Conservation (phyloP, 768 basidiomycete genomes). For the Rhizopogon roseolus region DNA sequence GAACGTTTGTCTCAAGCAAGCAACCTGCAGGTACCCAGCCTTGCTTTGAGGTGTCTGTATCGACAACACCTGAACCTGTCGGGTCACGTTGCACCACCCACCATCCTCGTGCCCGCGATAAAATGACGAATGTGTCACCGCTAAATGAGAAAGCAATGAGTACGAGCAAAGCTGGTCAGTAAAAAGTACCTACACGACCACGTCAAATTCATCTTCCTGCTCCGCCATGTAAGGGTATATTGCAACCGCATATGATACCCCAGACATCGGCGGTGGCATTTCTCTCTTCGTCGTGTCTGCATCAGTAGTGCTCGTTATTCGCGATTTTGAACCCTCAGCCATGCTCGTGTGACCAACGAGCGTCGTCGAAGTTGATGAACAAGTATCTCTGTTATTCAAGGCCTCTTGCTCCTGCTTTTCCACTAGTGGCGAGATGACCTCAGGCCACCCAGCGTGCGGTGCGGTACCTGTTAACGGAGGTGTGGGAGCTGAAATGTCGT, state of each 20-base stretch:
- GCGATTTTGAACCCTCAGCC: constrained; percentile 17
- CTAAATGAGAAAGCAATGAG: constrained; percentile 32
- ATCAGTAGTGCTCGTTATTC: constrained; percentile 19
- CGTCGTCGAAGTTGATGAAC: constrained; percentile 25
- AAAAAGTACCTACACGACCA: constrained; percentile 71
- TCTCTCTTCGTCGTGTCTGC: constrained; percentile 35
- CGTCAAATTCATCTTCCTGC: constrained; percentile 98
- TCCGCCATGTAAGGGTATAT: constrained; percentile 99
- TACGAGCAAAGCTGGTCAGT: neutral
- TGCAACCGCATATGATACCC: constrained; percentile 90
- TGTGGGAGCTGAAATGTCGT: constrained; percentile 50
- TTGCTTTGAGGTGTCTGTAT: constrained; percentile 73
- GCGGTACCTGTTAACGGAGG: constrained; percentile 54
- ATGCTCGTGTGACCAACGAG: constrained; percentile 26
- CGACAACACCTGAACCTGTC: constrained; percentile 73
- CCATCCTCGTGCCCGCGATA: constrained; percentile 96
- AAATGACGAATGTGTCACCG: constrained; percentile 90
- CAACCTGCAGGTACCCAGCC: constrained; percentile 99
- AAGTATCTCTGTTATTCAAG: constrained; percentile 33
- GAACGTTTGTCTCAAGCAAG: constrained; percentile 87
- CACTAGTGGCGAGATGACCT: constrained; percentile 56
- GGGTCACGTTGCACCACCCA: constrained; percentile 98
- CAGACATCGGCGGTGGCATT: constrained; percentile 38
- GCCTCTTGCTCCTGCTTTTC: constrained; percentile 44
- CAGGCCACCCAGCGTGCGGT: constrained; percentile 74